Evolutionary conservation across 2,329 filamentous ascomycete genomes (phyloP).

Genomic region (Botrytis sinoallii): DNA sequence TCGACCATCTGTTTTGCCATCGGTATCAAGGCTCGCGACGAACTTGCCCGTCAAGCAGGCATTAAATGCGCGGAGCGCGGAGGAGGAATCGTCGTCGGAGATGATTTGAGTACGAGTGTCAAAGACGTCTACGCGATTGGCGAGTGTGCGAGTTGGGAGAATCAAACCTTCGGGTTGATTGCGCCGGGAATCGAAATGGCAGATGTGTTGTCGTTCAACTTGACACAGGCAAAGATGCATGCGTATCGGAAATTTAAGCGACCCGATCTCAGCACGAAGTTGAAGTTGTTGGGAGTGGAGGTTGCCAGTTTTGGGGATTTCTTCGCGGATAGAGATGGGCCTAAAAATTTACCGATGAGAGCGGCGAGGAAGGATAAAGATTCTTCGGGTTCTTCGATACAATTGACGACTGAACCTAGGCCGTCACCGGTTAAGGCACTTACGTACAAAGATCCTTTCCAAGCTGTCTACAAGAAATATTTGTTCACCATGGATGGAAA

Average conservation of each 20-base stretch:
- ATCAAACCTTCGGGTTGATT: constrained; percentile 83
- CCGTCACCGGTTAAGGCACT: constrained; percentile 71
- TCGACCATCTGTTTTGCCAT: constrained; percentile 87
- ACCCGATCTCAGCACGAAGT: constrained; percentile 85
- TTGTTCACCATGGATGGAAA: constrained; percentile 87
- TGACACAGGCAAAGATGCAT: constrained; percentile 77
- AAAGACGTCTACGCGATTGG: constrained; percentile 81
- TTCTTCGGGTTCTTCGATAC: constrained; percentile 43
- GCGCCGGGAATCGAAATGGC: constrained; percentile 91
- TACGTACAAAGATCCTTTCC: constrained; percentile 85
- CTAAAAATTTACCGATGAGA: constrained; percentile 66
- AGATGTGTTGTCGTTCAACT: constrained; percentile 84
- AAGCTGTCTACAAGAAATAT: constrained; percentile 90
- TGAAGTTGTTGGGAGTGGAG: constrained; percentile 85
- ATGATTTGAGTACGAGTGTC: constrained; percentile 65
- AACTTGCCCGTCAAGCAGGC: constrained; percentile 66
- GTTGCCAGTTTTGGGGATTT: constrained; percentile 93
- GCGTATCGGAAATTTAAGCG: constrained; percentile 68
- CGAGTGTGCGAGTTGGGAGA: constrained; percentile 87
- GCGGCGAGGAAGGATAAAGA: constrained; percentile 46
- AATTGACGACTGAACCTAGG: constrained; percentile 52
- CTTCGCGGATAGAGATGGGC: constrained; percentile 84
- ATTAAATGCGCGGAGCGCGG: constrained; percentile 70
- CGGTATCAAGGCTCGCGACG: constrained; percentile 77
- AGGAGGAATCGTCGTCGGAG: constrained; percentile 63